Percentiles rank a stretch among this genome's conserved stretches.
Conservation (phyloP, 2,329 filamentous ascomycete species). For the Trematosphaeria pertusa region DNA sequence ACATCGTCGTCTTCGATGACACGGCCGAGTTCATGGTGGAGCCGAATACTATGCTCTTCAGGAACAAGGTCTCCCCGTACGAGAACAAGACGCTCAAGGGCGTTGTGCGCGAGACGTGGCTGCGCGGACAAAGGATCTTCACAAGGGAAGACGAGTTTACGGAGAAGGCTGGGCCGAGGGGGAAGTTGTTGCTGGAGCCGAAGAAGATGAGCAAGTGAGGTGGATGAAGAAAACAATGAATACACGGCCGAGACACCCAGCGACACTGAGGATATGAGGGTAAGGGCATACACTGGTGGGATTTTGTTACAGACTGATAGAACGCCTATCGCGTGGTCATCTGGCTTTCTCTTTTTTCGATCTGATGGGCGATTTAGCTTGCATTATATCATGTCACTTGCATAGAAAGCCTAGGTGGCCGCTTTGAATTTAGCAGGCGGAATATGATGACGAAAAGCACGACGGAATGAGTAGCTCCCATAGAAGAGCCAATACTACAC, state of each 20-base stretch:
- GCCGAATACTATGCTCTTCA: constrained; percentile 86
- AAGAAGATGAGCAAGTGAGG: constrained; percentile 34
- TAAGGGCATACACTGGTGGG: not conserved
- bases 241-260: no score
- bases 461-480: no score
- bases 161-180: constrained; percentile 62
- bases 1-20: constrained; percentile 93
- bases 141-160: constrained; percentile 69
- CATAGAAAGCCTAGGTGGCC: constrained; percentile 17
- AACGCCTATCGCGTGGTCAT: no score
- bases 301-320: no score
- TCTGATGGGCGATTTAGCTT: constrained; percentile 1
- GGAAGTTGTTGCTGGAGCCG: constrained; percentile 60
- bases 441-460: no score
- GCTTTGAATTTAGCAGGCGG: no score
- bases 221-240: not conserved
- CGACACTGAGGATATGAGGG: not conserved
- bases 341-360: not conserved
- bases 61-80: constrained; percentile 91
- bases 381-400: constrained; percentile 14
- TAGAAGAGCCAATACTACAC: no score
- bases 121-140: constrained; percentile 79
- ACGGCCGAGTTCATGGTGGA: constrained; percentile 72
- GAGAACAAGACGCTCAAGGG: constrained; percentile 80
- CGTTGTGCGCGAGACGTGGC: constrained; percentile 83